Evolutionary conservation across 495 filamentous ascomycete genomes (phyloP).

Genomic region (Podospora conica): DNA sequence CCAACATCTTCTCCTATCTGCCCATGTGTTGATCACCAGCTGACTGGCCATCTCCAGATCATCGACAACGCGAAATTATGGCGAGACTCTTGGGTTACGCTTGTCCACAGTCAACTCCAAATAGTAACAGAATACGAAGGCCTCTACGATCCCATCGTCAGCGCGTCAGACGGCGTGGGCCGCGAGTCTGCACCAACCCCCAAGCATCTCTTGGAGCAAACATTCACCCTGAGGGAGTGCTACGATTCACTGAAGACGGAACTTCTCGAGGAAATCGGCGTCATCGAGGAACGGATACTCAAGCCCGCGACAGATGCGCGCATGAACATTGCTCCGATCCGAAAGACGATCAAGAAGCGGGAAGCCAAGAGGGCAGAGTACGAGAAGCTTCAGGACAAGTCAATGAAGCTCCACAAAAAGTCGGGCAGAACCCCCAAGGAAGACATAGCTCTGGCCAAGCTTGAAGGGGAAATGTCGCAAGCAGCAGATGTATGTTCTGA

Average conservation of each 20-base stretch:
- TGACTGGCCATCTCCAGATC: slow-evolving; percentile 50
- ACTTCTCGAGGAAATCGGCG: slow-evolving; percentile 63
- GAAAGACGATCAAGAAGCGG: slow-evolving; percentile 87
- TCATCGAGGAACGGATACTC: slow-evolving; percentile 68
- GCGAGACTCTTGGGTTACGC: slow-evolving; percentile 77
- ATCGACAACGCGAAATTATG: slow-evolving; percentile 74
- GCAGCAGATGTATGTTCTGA: slow-evolving; percentile 54
- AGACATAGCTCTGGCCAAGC: slow-evolving; percentile 65
- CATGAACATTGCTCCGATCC: slow-evolving; percentile 64
- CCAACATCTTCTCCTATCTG: not conserved
- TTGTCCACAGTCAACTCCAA: slow-evolving; percentile 65
- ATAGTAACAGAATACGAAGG: slow-evolving; percentile 66
- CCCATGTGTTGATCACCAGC: not conserved
- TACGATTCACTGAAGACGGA: slow-evolving; percentile 73
- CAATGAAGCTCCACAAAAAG: slow-evolving; percentile 67
- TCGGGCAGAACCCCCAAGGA: slow-evolving; percentile 67
- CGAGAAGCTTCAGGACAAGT: slow-evolving; percentile 70
- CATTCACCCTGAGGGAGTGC: slow-evolving; percentile 58
- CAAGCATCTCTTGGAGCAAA: slow-evolving; percentile 55
- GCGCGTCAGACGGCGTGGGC: slow-evolving; percentile 47
- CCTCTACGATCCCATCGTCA: slow-evolving; percentile 78
- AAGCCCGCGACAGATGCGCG: slow-evolving; percentile 67
- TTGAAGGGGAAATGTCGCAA: slow-evolving; percentile 66
- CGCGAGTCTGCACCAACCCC: slow-evolving; percentile 58
- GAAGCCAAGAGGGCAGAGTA: slow-evolving; percentile 88